Base-by-base conservation (phyloP, 1,284 basidiomycete genomes). In the Marasmius oreades region DNA sequence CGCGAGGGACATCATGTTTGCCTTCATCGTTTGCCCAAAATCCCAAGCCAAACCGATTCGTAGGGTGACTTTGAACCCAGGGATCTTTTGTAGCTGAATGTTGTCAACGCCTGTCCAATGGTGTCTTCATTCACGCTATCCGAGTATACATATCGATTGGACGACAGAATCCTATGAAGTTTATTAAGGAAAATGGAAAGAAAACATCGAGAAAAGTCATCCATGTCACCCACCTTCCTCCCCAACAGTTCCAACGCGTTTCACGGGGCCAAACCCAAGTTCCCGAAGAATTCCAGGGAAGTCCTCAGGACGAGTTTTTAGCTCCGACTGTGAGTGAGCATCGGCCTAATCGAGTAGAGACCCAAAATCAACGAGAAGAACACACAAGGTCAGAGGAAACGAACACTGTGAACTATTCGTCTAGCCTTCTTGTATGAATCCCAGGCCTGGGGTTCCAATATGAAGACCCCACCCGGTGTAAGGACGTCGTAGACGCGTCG, bases 381-480 rank as follows among this genome's bases (percentile, higher is more conserved):
- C 37, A 28, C 44, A 36, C 23, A 52, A 53, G 52, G 52, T 11
- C 36, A 45, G 7, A 44, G 52, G 7, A 55, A 1, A 67, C 74
- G 26, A 59, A 85, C 86, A 52, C 79, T 69, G 63, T 83, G 23
- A 7, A 46, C 74, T 80, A 88, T 84, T 10, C 86, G 78, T 55
- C 78, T 84, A 0, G 89, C 87, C 62, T 90, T 90, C 8, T 75
- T 75, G 62, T 93, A 93, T 0, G 85, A 84, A 7, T 88, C 83
- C 88, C 89, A 93, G 26, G 82, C 75, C 64, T 93, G 91, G 0
- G 90, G 85, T 65, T 93, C 91, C 1, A 93, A 73, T 1, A 93
- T 66, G 56, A 93, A 86, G 1, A 68, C 70, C 0, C 87, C 87
- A 2, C 82, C 84, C 0, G 78, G 70, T 18, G 69, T 73, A 18